phyloP scores from a whole-genome alignment of 176 grass and related monocot species.

The Cenchrus americanus region DNA sequence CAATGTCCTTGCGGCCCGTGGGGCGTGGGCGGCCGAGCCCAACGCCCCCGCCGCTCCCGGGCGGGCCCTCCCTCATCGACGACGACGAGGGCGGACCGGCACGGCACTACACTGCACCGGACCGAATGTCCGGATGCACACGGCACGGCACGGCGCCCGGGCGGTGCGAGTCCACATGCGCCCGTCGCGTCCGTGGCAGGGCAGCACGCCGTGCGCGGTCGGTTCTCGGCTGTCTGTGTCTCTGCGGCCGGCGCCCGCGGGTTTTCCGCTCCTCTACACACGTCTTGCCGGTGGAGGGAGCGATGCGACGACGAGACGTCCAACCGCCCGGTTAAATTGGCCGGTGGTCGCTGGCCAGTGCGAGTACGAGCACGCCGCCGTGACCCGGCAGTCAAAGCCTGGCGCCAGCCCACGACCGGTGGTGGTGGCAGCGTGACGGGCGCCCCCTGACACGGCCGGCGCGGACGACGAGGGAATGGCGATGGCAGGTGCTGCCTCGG shows the following conservation, averaged over 20 bases:
- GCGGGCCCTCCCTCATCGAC: no score
- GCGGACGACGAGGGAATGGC: conserved; percentile 47
- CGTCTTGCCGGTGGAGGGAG: background rate
- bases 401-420: background rate
- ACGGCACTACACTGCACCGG: no score
- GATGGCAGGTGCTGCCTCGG: conserved; percentile 12
- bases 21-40: background rate
- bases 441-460: conserved; percentile 26
- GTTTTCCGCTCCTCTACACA: conserved; percentile 22
- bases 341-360: background rate
- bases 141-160: background rate
- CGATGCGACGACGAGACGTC: conserved; percentile 12
- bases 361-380: background rate
- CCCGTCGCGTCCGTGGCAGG: conserved; percentile 9
- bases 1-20: background rate
- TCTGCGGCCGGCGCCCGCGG: background rate
- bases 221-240: background rate
- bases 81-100: no score
- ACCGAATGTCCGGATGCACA: no score
- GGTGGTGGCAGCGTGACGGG: conserved; percentile 21
- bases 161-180: background rate
- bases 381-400: conserved; percentile 44
- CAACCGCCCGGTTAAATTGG: conserved; percentile 7
- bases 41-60: background rate
- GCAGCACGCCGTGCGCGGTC: background rate